A percentile compares a stretch with the other conserved stretches of the same genome.
phyloP scores from a whole-genome alignment of 2,329 filamentous ascomycete species.

The Rhynchosporium graminicola region DNA sequence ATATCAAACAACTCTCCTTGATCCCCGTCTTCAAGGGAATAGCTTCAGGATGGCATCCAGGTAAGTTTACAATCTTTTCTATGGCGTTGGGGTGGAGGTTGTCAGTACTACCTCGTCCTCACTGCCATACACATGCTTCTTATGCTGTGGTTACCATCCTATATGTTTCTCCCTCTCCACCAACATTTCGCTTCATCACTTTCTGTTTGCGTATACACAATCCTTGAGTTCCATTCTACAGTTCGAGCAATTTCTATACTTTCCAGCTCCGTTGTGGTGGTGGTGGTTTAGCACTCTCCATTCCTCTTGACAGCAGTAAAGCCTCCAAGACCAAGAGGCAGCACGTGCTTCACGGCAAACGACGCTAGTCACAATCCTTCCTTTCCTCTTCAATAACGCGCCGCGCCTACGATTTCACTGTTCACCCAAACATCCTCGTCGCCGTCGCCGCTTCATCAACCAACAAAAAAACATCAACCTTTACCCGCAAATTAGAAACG shows the following conservation, averaged over 20 bases:
- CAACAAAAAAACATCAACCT: conserved; percentile 28
- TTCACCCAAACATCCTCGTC: conserved; percentile 30
- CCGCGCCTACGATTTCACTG: conserved; percentile 28
- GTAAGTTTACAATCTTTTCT: conserved; percentile 24
- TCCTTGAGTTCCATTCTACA: conserved; percentile 9
- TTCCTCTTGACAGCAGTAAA: conserved; percentile 14
- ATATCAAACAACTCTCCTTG: conserved; percentile 31
- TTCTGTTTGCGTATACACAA: conserved; percentile 13
- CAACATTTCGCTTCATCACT: conserved; percentile 17
- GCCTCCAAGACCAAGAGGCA: conserved; percentile 5
- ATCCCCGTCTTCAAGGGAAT: conserved; percentile 15
- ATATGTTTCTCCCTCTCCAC: conserved; percentile 23
- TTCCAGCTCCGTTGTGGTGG: conserved; percentile 9
- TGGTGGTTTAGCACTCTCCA: conserved; percentile 20
- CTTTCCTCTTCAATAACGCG: conserved; percentile 27
- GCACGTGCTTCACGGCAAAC: conserved; percentile 25
- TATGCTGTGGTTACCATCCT: not conserved
- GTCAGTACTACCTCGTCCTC: conserved; percentile 23
- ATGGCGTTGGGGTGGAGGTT: conserved; percentile 31
- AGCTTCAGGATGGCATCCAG: conserved; percentile 16
- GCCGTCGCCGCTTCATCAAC: conserved; percentile 24
- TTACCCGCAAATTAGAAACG: conserved; percentile 20
- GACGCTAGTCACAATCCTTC: conserved; percentile 21
- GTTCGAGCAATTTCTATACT: conserved; percentile 13
- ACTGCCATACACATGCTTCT: conserved; percentile 7